Evolutionary conservation across 1,284 basidiomycete genomes (phyloP), one percentile per base, ranked within the genome.

Genomic region (Cerrena zonata): DNA sequence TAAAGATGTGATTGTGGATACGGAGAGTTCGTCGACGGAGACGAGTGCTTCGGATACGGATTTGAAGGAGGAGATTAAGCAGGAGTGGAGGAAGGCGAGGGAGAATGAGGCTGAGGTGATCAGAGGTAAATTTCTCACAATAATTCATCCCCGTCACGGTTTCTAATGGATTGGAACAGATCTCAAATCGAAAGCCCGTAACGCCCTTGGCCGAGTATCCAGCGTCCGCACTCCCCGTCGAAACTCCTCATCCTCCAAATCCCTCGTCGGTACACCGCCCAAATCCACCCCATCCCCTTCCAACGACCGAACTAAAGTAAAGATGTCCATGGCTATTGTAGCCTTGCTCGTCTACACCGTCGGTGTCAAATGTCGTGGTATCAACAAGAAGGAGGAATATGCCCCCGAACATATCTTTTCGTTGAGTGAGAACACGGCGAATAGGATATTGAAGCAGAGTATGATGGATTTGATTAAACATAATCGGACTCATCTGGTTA

Each of bases 331-430:
- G 15, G 74, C 76, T 2, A 78, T 99, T 1, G 79, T 84, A 1
- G 77, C 80, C 0, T 77, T 98, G 13, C 78, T 98, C 7, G 86
- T 99, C 19, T 99, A 99, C 68, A 97, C 95, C 2, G 82, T 95
- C 40, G 96, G 95, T 11, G 94, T 99, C 58, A 95, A 95, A 66
- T 96, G 88, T 60, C 86, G 86, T 37, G 94, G 95, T 0, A 80
- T 99, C 65, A 91, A 93, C 70, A 89, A 92, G 69, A 88, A 94
- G 56, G 87, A 92, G 56, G 72, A 77, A 26, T 99, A 99, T 65
- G 86, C 85, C 2, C 79, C 86, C 0, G 86, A 92, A 61, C 91
- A 99, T 62, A 80, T 98, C 64, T 94, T 99, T 66, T 96, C 92
- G 3, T 76, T 99, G 3, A 94, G 92, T 0, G 96, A 99, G 71